Base-by-base conservation (phyloP, 768 basidiomycete species). In the Kondoa subrosea region DNA sequence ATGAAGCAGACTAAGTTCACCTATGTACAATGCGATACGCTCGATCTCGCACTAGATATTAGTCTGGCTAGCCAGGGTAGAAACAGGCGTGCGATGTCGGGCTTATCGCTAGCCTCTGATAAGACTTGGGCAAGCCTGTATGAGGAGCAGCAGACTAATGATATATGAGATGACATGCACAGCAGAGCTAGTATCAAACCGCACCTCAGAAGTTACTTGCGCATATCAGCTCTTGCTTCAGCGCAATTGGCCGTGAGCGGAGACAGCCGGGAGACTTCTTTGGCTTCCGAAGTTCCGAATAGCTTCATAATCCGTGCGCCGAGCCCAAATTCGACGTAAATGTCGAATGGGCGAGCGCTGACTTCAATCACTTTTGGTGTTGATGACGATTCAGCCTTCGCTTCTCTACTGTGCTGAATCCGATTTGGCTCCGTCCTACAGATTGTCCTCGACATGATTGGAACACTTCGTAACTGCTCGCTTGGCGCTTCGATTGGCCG, bases 241-340 rank as follows among this genome's bases (percentile, higher is more conserved):
- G 40, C 40, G 40, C 40, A 50, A 50, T 50, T 50, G 40, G 40
- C 40, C 8, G 40, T 50, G 58, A 60, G 58, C 58, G 58, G 58
- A 25, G 58, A 60, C 25, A 25, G n/a, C n/a, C 58, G 58, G 30
- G 58, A 25, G 4, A 60, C 29, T 4, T 25, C 8, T 60, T 60
- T 60, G 58, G 58, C 58, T 25, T 25, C 30, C 30, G 58, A 31
- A 60, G 58, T 60, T 26, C 58, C 58, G 58, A 26, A 60, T 26
- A 60, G 58, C 58, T 60, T 60, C 58, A 60, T 26, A 25, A 60
- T 31, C 8, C 58, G 58, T 15, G 58, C 58, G 58, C 58, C 58
- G 4, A 60, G 58, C n/a, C 58, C 25, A 31, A 60, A 60, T 60
- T 60, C 58, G 58, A 60, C 25, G 58, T 60, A 60, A 31, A 60